Evolutionary conservation across 768 basidiomycete species (phyloP).

Genomic region (Boletellus ananiceps): DNA sequence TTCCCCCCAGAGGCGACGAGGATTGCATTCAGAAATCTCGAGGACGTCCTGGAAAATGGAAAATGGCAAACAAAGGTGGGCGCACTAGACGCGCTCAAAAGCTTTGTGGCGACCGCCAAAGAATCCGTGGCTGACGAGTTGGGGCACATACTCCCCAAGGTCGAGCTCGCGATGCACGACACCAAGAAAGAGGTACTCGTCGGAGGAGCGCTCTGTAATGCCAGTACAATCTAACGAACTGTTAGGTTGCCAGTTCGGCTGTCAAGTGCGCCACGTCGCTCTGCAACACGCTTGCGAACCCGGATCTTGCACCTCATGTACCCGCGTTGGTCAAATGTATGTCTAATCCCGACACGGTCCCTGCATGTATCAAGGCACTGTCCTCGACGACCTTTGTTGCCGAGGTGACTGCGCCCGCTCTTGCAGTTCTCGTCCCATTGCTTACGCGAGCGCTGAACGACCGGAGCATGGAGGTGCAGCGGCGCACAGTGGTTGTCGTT

Average conservation of each 20-base stretch:
- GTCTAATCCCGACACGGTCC: slow-evolving; percentile 83
- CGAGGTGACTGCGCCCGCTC: slow-evolving; percentile 93
- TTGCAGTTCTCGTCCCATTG: slow-evolving; percentile 92
- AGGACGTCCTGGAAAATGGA: slow-evolving; percentile 71
- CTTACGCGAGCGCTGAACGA: slow-evolving; percentile 89
- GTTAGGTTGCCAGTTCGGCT: slow-evolving; percentile 79
- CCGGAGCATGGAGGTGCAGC: slow-evolving; percentile 93
- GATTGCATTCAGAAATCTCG: slow-evolving; percentile 62
- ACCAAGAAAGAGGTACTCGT: slow-evolving; percentile 81
- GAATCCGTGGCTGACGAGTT: slow-evolving; percentile 82
- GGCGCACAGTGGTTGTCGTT: slow-evolving; percentile 89
- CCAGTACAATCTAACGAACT: slow-evolving; percentile 8
- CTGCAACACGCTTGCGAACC: slow-evolving; percentile 87
- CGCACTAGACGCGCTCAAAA: slow-evolving; percentile 79
- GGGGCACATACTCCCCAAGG: slow-evolving; percentile 74
- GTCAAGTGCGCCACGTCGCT: slow-evolving; percentile 86
- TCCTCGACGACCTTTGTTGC: slow-evolving; percentile 96
- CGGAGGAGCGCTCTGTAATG: slow-evolving; percentile 11
- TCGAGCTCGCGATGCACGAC: slow-evolving; percentile 92
- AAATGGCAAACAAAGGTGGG: slow-evolving; percentile 98
- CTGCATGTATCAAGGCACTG: slow-evolving; percentile 90
- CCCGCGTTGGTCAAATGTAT: slow-evolving; percentile 90
- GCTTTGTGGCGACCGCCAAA: slow-evolving; percentile 61
- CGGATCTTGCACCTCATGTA: slow-evolving; percentile 87
- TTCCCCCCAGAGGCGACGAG: slow-evolving; percentile 80